A percentile compares a stretch with the other conserved stretches of the same genome.
These are phyloP conservation scores for Pichia cactophila DNA, from an alignment of 1,139 yeast genomes.

Conservation along the genomic window DNA sequence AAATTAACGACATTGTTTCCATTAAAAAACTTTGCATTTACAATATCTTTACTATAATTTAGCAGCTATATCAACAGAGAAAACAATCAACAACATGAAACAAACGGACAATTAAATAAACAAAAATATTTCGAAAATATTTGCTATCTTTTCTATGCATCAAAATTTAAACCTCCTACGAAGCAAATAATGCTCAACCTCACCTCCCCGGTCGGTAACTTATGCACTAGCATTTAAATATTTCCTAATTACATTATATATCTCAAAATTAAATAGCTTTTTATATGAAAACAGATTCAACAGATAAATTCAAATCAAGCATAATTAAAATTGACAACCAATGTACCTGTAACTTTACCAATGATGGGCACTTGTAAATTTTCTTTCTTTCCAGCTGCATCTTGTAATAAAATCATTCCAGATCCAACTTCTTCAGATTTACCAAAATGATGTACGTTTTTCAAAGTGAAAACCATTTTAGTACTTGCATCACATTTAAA, in stretches of 20 bases:
- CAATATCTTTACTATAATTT: neutral
- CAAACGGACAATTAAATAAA: neutral
- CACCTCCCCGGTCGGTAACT: no score
- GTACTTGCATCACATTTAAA: conserved; percentile 63
- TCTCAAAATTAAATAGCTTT: no score
- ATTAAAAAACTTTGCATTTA: neutral
- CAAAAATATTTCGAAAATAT: neutral
- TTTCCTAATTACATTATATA: neutral
- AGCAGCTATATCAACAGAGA: neutral
- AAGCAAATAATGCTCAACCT: neutral
- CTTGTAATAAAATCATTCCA: conserved; percentile 37
- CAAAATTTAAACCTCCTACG: neutral
- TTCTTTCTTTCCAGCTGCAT: conserved; percentile 24
- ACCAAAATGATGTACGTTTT: conserved; percentile 69
- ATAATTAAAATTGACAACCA: conserved; percentile 26
- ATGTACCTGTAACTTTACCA: conserved; percentile 16
- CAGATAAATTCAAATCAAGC: conserved; percentile 2
- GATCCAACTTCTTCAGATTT: conserved; percentile 60
- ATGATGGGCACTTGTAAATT: conserved; percentile 20
- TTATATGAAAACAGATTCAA: no score
- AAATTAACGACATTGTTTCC: neutral
- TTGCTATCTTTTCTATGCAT: neutral
- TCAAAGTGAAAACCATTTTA: conserved; percentile 48
- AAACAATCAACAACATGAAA: neutral
- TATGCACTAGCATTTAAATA: no score